Evolutionary conservation across 345 rosid genomes (phyloP).

Genomic region (Noccaea bulbosa): DNA sequence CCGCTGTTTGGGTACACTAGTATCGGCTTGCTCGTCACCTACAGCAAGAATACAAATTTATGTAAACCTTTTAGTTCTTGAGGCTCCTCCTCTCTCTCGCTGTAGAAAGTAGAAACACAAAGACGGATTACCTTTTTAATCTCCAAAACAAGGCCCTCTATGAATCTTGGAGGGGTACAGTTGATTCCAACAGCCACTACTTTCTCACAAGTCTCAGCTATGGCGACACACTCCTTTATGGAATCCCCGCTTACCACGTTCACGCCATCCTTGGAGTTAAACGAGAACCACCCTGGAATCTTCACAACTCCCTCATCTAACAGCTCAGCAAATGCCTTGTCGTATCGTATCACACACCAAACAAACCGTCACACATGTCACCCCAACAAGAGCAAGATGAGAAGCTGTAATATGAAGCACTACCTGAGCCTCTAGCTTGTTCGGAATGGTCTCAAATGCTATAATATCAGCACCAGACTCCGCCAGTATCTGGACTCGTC

Average conservation of each 20-base stretch:
- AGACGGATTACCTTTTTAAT: slow-evolving; percentile 48
- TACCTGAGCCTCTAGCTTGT: slow-evolving; percentile 90
- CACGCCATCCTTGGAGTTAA: slow-evolving; percentile 77
- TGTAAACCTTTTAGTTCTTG: neutral
- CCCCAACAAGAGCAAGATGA: slow-evolving; percentile 21
- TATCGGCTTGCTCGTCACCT: slow-evolving; percentile 78
- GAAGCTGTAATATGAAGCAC: neutral
- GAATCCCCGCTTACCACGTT: slow-evolving; percentile 82
- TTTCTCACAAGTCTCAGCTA: slow-evolving; percentile 65
- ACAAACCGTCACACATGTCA: neutral
- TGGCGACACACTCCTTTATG: slow-evolving; percentile 59
- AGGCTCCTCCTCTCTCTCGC: too few relatives aligned
- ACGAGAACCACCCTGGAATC: slow-evolving; percentile 80
- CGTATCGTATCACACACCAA: neutral
- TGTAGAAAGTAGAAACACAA: neutral
- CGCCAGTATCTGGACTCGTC: slow-evolving; percentile 69
- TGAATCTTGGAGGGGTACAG: slow-evolving; percentile 86
- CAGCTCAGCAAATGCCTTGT: slow-evolving; percentile 71
- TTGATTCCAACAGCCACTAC: slow-evolving; percentile 82
- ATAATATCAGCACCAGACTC: slow-evolving; percentile 72
- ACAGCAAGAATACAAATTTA: slow-evolving; percentile 4
- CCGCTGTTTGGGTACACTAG: slow-evolving; percentile 82
- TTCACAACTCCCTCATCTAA: slow-evolving; percentile 63
- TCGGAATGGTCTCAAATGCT: slow-evolving; percentile 87
- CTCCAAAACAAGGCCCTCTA: slow-evolving; percentile 57